These are phyloP conservation scores for Sclerotinia subarctica DNA, from an alignment of 2,329 filamentous ascomycete genomes.

Conservation along the genomic window DNA sequence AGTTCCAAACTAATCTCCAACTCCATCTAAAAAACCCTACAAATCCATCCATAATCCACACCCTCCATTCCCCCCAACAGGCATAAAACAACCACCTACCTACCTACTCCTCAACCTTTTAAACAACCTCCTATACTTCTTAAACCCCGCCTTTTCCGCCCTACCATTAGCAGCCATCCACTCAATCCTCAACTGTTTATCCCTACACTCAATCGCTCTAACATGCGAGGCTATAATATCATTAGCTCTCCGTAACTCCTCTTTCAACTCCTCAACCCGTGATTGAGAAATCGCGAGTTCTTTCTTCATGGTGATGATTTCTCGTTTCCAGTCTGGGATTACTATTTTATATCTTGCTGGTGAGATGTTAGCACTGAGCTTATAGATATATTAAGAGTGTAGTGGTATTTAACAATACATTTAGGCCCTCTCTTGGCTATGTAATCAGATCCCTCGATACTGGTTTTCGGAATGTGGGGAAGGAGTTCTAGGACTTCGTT, in stretches of 20 bases:
- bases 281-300: neutral
- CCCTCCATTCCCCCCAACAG: no score
- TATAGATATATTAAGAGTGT: neutral
- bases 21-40: no score
- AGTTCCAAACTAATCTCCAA: no score
- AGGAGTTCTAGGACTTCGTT: neutral
- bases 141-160: neutral
- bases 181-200: neutral
- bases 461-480: neutral
- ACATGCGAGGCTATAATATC: neutral
- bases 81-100: no score
- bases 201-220: neutral
- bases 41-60: no score
- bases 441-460: neutral
- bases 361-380: neutral
- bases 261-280: neutral
- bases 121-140: neutral
- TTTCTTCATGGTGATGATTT: neutral
- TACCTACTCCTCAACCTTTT: neutral
- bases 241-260: neutral
- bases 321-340: neutral
- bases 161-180: neutral
- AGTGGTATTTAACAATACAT: neutral
- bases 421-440: neutral
- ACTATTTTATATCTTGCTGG: neutral